These are phyloP conservation scores for Diaporthe nobilis DNA, from an alignment of 2,329 filamentous ascomycete genomes.

Conservation along the genomic window DNA sequence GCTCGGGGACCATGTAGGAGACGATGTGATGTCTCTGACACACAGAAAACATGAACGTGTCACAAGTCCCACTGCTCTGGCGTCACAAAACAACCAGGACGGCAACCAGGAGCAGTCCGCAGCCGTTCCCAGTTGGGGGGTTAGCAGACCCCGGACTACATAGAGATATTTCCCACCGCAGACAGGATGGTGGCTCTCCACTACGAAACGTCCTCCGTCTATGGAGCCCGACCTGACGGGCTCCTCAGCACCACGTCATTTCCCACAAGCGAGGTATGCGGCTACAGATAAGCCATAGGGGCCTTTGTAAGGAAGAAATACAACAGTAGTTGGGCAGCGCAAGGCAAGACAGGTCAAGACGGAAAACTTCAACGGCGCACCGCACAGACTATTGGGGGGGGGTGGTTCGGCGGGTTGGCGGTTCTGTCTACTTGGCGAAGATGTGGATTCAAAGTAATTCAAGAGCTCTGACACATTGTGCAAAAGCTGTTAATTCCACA, in stretches of 20 bases:
- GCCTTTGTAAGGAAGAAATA: neutral
- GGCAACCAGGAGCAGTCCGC: neutral
- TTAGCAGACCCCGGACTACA: neutral
- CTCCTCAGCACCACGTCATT: neutral
- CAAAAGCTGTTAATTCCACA: neutral
- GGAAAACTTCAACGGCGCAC: neutral
- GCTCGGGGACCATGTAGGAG: neutral
- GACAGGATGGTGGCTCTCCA: neutral
- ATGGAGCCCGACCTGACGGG: too few species aligned
- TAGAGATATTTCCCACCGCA: neutral
- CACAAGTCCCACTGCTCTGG: neutral
- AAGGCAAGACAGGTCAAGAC: too few species aligned
- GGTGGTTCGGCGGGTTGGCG: neutral
- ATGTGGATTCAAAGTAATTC: too few species aligned
- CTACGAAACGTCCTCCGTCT: too few species aligned
- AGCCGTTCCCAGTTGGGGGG: neutral
- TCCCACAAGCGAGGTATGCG: too few species aligned
- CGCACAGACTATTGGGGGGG: too few species aligned
- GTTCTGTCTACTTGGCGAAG: neutral
- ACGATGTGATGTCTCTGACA: neutral
- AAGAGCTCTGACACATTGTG: neutral
- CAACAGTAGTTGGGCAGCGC: neutral
- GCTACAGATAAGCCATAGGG: neutral
- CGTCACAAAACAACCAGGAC: too few species aligned
- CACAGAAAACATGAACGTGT: neutral